Conservation (phyloP, 805 yeast species). For the Metschnikowia reukaufii region DNA sequence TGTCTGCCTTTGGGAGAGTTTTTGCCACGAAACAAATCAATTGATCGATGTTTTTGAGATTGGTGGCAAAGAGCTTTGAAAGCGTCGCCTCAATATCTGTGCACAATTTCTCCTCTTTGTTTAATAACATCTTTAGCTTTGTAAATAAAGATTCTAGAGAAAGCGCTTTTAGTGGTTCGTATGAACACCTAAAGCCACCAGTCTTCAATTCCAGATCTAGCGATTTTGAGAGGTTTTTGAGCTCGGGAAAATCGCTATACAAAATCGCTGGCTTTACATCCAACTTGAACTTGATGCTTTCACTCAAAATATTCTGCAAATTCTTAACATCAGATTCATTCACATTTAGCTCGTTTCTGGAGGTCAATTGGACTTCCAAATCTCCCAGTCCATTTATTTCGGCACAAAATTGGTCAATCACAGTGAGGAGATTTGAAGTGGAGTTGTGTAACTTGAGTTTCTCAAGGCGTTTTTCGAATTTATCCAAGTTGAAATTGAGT, state of each 20-base stretch:
- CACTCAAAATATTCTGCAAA: slow-evolving; percentile 3
- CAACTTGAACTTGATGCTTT: slow-evolving; percentile 6
- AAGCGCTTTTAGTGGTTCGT: slow-evolving; percentile 17
- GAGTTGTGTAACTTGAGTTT: neutral
- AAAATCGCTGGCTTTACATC: slow-evolving; percentile 10
- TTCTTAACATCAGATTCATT: neutral
- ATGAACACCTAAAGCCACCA: slow-evolving; percentile 15
- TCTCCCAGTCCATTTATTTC: neutral
- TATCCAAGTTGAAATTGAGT: slow-evolving; percentile 16
- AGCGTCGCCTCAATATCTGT: neutral
- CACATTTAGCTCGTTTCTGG: neutral
- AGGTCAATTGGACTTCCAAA: slow-evolving; percentile 1
- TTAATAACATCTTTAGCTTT: slow-evolving; percentile 7
- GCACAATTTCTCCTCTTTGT: slow-evolving; percentile 3
- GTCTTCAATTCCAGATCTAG: slow-evolving; percentile 9
- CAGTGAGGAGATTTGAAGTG: neutral
- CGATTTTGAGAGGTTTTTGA: slow-evolving; percentile 11
- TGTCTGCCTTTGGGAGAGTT: neutral
- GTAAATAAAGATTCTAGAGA: slow-evolving; percentile 9
- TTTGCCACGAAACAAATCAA: slow-evolving; percentile 5
- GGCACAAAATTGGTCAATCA: slow-evolving; percentile 7
- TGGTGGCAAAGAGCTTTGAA: slow-evolving; percentile 3
- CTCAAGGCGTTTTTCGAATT: slow-evolving; percentile 4
- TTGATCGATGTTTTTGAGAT: slow-evolving; percentile 5
- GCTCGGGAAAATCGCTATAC: slow-evolving; percentile 18